These are phyloP conservation scores for Pelargonium exstipulatum DNA, from an alignment of 441 rosid species.

Conservation along the genomic window DNA sequence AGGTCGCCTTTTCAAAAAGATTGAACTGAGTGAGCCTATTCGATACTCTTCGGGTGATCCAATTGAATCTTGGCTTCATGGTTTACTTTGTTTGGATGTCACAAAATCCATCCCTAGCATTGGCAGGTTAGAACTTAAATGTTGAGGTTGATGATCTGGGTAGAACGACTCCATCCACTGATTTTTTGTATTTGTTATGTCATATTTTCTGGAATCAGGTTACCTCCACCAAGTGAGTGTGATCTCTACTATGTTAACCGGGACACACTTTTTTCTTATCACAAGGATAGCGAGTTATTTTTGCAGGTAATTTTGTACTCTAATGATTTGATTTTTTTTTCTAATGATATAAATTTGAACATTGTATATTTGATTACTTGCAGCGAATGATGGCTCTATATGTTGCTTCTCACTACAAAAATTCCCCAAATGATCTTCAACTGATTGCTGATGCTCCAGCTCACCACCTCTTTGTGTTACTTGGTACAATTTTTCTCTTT, in stretches of 20 bases:
- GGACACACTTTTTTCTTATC: conserved; percentile 89
- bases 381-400: conserved; percentile 99
- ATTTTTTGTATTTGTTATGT: conserved; percentile 16
- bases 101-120: conserved; percentile 62
- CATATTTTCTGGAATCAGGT: conserved; percentile 35
- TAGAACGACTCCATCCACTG: conserved; percentile 10
- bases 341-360: conserved; percentile 13
- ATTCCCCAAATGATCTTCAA: conserved; percentile 98
- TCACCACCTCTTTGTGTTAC: conserved; percentile 89
- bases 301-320: conserved; percentile 54
- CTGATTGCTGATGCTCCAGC: conserved; percentile 99
- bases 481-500: conserved; percentile 44
- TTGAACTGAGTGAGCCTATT: conserved; percentile 86
- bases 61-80: conserved; percentile 91
- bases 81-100: conserved; percentile 86
- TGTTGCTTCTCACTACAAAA: conserved; percentile 96
- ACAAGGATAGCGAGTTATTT: conserved; percentile 91
- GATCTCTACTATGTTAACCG: conserved; percentile 92
- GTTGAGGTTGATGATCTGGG: not conserved
- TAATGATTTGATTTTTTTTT: conserved; percentile 11
- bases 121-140: conserved; percentile 43
- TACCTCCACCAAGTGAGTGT: conserved; percentile 82
- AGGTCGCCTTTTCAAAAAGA: conserved; percentile 87
- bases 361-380: conserved; percentile 24
- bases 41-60: conserved; percentile 93